Conservation (phyloP, 257 asterid species). For the Capsicum pubescens region DNA sequence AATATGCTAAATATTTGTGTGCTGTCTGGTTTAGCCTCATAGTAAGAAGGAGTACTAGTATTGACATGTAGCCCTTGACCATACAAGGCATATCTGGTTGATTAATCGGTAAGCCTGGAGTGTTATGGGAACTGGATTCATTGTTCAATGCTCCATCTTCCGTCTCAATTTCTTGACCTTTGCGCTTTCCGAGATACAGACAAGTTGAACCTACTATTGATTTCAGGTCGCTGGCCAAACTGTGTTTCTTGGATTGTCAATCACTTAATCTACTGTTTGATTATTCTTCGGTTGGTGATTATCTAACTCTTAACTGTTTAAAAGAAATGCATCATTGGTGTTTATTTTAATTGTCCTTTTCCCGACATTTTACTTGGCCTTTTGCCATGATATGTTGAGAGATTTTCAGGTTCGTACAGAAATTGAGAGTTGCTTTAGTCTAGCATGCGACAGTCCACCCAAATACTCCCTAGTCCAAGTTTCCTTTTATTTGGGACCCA, state of each 20-base stretch:
- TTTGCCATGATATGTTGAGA: constrained; percentile 23
- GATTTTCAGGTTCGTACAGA: neutral
- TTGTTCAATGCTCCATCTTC: constrained; percentile 91
- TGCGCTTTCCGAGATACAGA: constrained; percentile 83
- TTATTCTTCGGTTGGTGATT: constrained; percentile 75
- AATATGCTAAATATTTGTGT: neutral
- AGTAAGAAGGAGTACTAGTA: neutral
- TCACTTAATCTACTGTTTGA: constrained; percentile 82
- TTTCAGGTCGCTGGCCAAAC: constrained; percentile 86
- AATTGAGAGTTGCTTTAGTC: neutral
- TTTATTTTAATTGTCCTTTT: constrained; percentile 14
- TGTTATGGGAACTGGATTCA: constrained; percentile 82
- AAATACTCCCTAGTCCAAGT: no score
- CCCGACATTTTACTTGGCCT: neutral
- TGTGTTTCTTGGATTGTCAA: constrained; percentile 74
- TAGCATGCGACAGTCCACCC: no score
- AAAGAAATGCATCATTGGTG: neutral
- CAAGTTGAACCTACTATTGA: constrained; percentile 70
- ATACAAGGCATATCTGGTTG: constrained; percentile 90
- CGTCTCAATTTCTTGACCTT: constrained; percentile 84
- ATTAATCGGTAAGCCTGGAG: constrained; percentile 87
- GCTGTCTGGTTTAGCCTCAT: constrained; percentile 16
- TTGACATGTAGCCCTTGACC: constrained; percentile 30
- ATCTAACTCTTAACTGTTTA: constrained; percentile 21
- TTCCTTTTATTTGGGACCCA: no score